Percentiles rank a stretch among this genome's conserved stretches.
phyloP scores from a whole-genome alignment of 805 yeast species.

The Suhomyces faveliae region DNA sequence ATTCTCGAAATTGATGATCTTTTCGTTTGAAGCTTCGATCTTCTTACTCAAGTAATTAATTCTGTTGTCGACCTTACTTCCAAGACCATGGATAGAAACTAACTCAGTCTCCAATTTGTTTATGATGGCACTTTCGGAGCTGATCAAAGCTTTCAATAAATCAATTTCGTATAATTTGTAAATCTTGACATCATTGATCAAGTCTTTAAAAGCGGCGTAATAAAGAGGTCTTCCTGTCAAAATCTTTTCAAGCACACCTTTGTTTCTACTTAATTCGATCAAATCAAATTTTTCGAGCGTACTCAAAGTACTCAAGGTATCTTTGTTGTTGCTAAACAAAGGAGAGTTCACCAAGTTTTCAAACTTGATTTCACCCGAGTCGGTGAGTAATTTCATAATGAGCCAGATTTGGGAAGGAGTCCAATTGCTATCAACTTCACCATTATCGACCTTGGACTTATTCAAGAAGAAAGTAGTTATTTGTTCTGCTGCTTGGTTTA shows the following conservation, averaged over 20 bases:
- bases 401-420: conserved; percentile 86
- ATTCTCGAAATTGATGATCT: conserved; percentile 30
- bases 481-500: conserved; percentile 83
- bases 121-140: conserved; percentile 62
- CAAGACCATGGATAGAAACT: conserved; percentile 50
- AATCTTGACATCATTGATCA: conserved; percentile 57
- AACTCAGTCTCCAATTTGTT: conserved; percentile 70
- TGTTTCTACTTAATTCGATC: conserved; percentile 66
- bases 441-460: conserved; percentile 14
- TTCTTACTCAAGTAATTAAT: conserved; percentile 65
- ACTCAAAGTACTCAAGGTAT: conserved; percentile 46
- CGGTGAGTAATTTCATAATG: conserved; percentile 62
- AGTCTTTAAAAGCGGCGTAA: conserved; percentile 70
- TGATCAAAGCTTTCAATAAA: conserved; percentile 53
- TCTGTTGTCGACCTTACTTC: conserved; percentile 59
- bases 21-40: conserved; percentile 58
- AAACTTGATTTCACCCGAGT: conserved; percentile 44
- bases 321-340: conserved; percentile 55
- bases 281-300: conserved; percentile 80
- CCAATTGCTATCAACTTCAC: conserved; percentile 48
- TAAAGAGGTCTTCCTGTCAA: conserved; percentile 83
- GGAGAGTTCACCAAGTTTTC: conserved; percentile 56
- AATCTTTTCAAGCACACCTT: conserved; percentile 68
- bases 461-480: conserved; percentile 72
- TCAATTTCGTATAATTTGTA: conserved; percentile 63